A percentile compares a stretch with the other conserved stretches of the same genome.
These are phyloP conservation scores for Claviceps monticola DNA, from an alignment of 2,329 filamentous ascomycete genomes.

Conservation along the genomic window DNA sequence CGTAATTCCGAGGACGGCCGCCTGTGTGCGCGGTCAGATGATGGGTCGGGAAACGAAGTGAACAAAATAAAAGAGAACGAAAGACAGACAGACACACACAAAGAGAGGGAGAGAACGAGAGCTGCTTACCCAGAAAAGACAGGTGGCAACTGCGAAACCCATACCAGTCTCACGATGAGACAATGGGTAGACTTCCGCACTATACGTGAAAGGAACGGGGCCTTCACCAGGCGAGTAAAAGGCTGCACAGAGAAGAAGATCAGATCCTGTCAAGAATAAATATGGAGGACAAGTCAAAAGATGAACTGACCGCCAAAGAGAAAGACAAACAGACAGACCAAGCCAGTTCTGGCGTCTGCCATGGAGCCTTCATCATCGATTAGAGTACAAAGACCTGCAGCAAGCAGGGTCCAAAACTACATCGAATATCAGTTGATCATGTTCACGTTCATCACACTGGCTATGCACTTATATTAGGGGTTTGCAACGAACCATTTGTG, in stretches of 20 bases:
- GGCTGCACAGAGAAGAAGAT: slow-evolving; percentile 13
- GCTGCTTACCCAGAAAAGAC: slow-evolving; percentile 31
- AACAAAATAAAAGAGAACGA: too few species aligned
- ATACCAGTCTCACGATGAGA: slow-evolving; percentile 51
- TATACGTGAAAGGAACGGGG: slow-evolving; percentile 48
- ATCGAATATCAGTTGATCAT: not conserved
- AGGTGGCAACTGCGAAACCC: slow-evolving; percentile 48
- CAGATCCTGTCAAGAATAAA: not conserved
- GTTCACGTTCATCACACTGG: too few species aligned
- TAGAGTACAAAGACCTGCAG: slow-evolving; percentile 25
- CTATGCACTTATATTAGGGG: not conserved
- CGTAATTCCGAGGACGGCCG: slow-evolving; percentile 34
- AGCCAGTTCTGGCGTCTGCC: slow-evolving; percentile 30
- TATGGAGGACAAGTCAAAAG: not conserved
- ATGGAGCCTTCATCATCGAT: slow-evolving; percentile 16
- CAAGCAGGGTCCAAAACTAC: slow-evolving; percentile 36
- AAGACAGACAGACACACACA: too few species aligned
- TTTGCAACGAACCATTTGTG: slow-evolving; percentile 39
- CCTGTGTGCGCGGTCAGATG: slow-evolving; percentile 10
- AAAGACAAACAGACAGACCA: slow-evolving; percentile 49
- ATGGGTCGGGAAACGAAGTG: too few species aligned
- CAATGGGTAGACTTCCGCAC: slow-evolving; percentile 49
- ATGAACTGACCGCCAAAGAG: slow-evolving; percentile 35
- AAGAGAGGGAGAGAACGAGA: not conserved
- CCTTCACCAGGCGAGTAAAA: slow-evolving; percentile 55